Percentiles rank a stretch among this genome's conserved stretches.
Conservation (phyloP, 441 rosid species). For the Hypseocharis bilobata region DNA sequence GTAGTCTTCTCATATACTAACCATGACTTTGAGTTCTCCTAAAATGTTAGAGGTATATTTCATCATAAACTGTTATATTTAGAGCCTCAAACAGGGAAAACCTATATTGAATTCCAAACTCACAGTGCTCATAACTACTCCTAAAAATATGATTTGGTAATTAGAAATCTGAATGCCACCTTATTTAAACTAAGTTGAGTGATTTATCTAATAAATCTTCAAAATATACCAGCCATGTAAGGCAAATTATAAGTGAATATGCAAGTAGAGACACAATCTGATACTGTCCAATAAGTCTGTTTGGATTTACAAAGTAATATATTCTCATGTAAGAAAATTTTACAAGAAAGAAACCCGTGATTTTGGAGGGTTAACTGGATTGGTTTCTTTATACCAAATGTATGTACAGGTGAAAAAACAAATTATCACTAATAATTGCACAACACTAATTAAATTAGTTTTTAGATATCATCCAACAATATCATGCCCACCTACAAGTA, state of each 20-base stretch:
- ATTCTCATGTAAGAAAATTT: neutral
- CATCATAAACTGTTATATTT: neutral
- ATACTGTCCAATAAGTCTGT: neutral
- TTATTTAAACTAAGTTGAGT: neutral
- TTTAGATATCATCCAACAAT: neutral
- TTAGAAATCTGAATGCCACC: neutral
- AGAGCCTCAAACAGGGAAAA: conserved; percentile 1
- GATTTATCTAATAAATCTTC: neutral
- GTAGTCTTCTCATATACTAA: neutral
- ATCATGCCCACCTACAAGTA: neutral
- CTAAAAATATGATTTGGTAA: neutral
- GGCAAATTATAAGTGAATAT: neutral
- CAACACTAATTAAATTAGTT: neutral
- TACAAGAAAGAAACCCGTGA: neutral
- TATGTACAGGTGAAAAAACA: neutral
- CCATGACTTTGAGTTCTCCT: neutral
- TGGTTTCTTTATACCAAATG: neutral
- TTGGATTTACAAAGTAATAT: neutral
- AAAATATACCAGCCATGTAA: neutral
- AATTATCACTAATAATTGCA: no score
- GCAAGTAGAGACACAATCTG: neutral
- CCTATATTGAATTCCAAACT: neutral
- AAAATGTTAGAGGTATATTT: neutral
- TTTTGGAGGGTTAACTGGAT: neutral
- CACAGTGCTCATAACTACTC: neutral